A percentile compares a stretch with the other conserved stretches of the same genome.
Evolutionary conservation across 2,329 filamentous ascomycete genomes (phyloP).

Genomic region (Calonectria multiphialidica): DNA sequence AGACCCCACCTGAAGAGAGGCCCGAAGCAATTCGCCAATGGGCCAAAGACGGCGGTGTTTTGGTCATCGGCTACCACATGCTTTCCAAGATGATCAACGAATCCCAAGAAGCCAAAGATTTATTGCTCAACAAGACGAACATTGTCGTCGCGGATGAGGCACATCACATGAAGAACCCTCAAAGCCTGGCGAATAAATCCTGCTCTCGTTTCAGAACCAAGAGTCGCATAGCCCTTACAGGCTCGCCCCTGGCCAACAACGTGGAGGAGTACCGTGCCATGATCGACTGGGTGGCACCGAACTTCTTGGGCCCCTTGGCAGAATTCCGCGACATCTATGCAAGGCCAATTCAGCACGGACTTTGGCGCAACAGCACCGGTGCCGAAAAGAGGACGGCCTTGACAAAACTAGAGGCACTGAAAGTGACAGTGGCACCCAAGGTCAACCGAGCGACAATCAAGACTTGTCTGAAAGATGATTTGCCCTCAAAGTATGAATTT

Average conservation of each 20-base stretch:
- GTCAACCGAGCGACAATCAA: conserved; percentile 79
- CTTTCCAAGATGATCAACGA: conserved; percentile 61
- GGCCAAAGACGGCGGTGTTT: conserved; percentile 74
- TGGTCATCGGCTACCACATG: conserved; percentile 82
- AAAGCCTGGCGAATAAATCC: conserved; percentile 63
- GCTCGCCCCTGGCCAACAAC: conserved; percentile 87
- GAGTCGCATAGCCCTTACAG: conserved; percentile 85
- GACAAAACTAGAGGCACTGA: conserved; percentile 78
- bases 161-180: conserved; percentile 79
- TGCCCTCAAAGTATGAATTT: conserved; percentile 86
- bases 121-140: conserved; percentile 72
- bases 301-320: conserved; percentile 75
- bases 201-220: conserved; percentile 73
- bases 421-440: conserved; percentile 80
- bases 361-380: conserved; percentile 72
- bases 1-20: conserved; percentile 52
- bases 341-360: conserved; percentile 78
- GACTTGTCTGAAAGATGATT: conserved; percentile 71
- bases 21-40: conserved; percentile 65
- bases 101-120: conserved; percentile 50
- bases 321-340: conserved; percentile 81
- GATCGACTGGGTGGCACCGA: conserved; percentile 87
- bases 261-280: conserved; percentile 88
- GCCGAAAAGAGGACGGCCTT: conserved; percentile 69
- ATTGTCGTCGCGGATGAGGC: conserved; percentile 90